Conservation (phyloP, 2,329 filamentous ascomycete species). For the Fusarium foetens region DNA sequence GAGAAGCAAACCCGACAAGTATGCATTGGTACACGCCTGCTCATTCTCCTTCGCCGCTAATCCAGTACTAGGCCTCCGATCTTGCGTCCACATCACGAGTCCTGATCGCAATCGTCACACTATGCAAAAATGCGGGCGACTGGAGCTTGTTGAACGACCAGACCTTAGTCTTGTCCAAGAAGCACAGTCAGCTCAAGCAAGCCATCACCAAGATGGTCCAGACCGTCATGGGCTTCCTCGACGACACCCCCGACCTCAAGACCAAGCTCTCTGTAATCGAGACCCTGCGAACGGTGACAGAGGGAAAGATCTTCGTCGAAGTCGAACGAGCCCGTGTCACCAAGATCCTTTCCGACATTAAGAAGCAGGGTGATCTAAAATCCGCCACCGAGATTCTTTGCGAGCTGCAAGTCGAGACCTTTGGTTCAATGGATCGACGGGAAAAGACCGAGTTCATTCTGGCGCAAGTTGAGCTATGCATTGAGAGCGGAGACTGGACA, state of each 20-base stretch:
- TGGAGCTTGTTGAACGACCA: slow-evolving; percentile 98
- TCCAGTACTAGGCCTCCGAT: slow-evolving; percentile 80
- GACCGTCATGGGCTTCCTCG: slow-evolving; percentile 90
- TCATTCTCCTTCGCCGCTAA: slow-evolving; percentile 26
- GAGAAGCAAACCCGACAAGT: slow-evolving; percentile 99
- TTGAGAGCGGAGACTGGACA: slow-evolving; percentile 95
- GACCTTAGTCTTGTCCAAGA: slow-evolving; percentile 95
- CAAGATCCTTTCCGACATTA: slow-evolving; percentile 95
- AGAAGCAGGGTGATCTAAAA: slow-evolving; percentile 90
- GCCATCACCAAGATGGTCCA: slow-evolving; percentile 99
- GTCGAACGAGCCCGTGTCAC: slow-evolving; percentile 97
- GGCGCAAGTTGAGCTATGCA: slow-evolving; percentile 92
- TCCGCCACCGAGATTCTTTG: slow-evolving; percentile 92
- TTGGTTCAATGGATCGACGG: slow-evolving; percentile 95
- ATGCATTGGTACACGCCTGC: slow-evolving; percentile 46
- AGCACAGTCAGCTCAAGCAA: slow-evolving; percentile 99
- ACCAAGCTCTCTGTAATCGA: slow-evolving; percentile 95
- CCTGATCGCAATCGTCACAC: slow-evolving; percentile 86
- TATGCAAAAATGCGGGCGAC: slow-evolving; percentile 92
- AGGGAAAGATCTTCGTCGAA: slow-evolving; percentile 99
- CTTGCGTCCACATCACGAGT: slow-evolving; percentile 93
- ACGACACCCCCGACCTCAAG: slow-evolving; percentile 84
- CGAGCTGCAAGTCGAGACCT: slow-evolving; percentile 98
- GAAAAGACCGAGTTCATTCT: slow-evolving; percentile 99
- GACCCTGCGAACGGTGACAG: slow-evolving; percentile 93